Base-by-base conservation (phyloP, 1,139 yeast species). In the Taiozyma sp. region DNA sequence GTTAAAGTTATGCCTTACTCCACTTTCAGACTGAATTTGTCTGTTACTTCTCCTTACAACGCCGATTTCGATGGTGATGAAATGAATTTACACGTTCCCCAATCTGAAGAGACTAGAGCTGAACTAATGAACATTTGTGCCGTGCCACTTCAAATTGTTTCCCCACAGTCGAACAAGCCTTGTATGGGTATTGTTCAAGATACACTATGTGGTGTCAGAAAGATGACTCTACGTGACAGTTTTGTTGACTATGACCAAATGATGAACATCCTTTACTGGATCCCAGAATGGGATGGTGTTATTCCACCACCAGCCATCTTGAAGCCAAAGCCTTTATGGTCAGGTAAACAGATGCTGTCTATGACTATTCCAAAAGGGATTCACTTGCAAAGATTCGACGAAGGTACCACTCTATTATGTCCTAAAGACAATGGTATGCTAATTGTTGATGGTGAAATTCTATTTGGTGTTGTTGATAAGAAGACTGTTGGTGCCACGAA, bases 31-130 rank as follows among this genome's bases (percentile, higher is more conserved):
- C 78, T 95, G 74, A 95, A 93, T 68, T 76, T 95, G 68, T 93
- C 98, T 16, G 99, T 93, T 48, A 93, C 99, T 0, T 90, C 98
- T 16, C 99, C 99, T 28, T 95, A 95, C 73, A 95, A 95, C 73
- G 99, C 99, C 48, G 99, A 95, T 87, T 95, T 95, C 78, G 99
- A 95, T 75, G 99, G 99, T 78, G 99, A 95, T 72, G 99, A 95
- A 74, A 95, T 95, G 99, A 95, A 95, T 73, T 86, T 95, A 74
- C 99, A 95, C 68, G 99, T 95, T 59, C 99, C 99, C 7, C 99
- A 95, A 70, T 89, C 97, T 8, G 97, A 92, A 59, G 99, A 95
- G 72, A 93, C 99, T 0, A 81, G 98, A 67, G 97, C 99, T 3
- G 99, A 95, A 71, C 76, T 93, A 58, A 86, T 92, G 41, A 96